Percentiles rank a stretch among this genome's conserved stretches.
phyloP scores from a whole-genome alignment of 345 rosid genomes.

The Dipteronia sinensis region DNA sequence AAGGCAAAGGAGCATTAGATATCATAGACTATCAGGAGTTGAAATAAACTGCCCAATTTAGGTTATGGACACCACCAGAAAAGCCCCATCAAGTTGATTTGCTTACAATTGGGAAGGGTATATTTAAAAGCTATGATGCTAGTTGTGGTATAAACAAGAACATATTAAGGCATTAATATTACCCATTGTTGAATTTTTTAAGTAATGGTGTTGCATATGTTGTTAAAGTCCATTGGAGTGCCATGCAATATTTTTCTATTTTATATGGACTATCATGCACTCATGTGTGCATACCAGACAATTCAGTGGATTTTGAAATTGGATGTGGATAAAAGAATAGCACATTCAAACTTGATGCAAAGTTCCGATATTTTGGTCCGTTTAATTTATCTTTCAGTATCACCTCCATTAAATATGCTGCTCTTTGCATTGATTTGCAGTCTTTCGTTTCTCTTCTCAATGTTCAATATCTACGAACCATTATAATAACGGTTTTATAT shows the following conservation, averaged over 20 bases:
- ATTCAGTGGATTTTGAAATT: not conserved
- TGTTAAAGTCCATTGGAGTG: not conserved
- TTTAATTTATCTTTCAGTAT: not conserved
- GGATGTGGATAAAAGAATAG: not conserved
- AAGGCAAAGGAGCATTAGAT: not conserved
- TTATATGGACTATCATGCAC: not conserved
- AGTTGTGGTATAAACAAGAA: not conserved
- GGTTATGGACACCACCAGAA: not conserved
- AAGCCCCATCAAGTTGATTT: not conserved
- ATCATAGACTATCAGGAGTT: not conserved
- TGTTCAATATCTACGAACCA: not conserved
- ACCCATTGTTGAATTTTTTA: not conserved
- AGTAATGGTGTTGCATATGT: too few relatives aligned
- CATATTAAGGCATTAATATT: not conserved
- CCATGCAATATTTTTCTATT: not conserved
- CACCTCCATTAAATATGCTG: not conserved
- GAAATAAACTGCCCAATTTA: not conserved
- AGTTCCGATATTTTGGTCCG: not conserved
- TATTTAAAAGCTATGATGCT: not conserved
- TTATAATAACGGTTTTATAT: not conserved
- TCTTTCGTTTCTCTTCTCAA: not conserved
- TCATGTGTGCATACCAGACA: not conserved
- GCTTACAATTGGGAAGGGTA: not conserved
- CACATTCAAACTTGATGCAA: not conserved
- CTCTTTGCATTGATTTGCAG: not conserved